Base-by-base conservation (phyloP, 2,329 filamentous ascomycete genomes). In the Xylariaceae sp. region DNA sequence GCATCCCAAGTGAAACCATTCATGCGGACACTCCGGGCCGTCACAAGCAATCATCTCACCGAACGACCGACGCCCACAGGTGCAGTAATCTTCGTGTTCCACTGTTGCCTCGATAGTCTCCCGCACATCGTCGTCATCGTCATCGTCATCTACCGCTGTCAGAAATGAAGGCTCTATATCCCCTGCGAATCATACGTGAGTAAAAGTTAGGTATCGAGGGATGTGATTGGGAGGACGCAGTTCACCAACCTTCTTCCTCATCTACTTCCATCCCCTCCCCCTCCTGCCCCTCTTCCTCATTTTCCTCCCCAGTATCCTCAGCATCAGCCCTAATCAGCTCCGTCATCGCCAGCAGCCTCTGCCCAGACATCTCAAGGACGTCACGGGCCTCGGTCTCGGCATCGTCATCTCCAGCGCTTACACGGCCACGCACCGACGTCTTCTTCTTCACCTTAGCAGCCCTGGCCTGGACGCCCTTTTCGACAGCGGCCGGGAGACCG, bases 381-480 rank as follows among this genome's bases (percentile, higher is more conserved):
- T 76, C 71, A 21, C 71, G 71, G 12, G 81, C 81, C 48, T 73
- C 64, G 2, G 64, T 67, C 42, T 83, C 81, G 9, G 64, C 59
- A 20, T 69, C 66, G 16, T 75, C 71, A 0, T 59, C 61, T 12
- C 10, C 29, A 20, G 37, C 29, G 19, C 47, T 62, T 0, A 47
- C 50, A 14, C 62, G 52, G 1, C 67, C 65, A 2, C 56, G 69
- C 1, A 40, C 52, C 20, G 52, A 61, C 50, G 62, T 75, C 64
- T 74, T 77, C 52, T 72, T 74, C 63, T 73, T 77, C 2, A 75
- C 71, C 67, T 82, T 84, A 9, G 73, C 70, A 57, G 77, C 72
- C 18, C 83, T 72, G n/a, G 80, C 79, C 44, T 67, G 67, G 20
- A 85, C 77, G 1, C 83, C 83, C 50, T 65, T 74, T 54, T 74